phyloP scores from a whole-genome alignment of 2,329 filamentous ascomycete species.

The Phialemonium atrogriseum region DNA sequence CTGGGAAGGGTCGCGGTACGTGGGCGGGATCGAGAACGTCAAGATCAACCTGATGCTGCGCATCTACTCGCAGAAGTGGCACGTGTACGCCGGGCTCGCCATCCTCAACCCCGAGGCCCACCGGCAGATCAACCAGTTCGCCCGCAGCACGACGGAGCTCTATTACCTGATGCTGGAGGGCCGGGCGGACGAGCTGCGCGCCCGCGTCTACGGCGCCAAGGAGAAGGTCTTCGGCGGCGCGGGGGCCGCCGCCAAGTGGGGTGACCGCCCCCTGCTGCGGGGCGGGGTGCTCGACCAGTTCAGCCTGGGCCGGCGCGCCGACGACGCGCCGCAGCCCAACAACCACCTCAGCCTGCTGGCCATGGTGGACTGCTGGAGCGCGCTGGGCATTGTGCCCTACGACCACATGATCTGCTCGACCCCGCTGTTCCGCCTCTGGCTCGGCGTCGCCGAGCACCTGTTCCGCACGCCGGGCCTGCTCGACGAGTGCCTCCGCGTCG shows the following conservation, averaged over 20 bases:
- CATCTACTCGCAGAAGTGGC: constrained; percentile 98
- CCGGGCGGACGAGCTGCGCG: constrained; percentile 63
- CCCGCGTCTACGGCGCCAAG: constrained; percentile 55
- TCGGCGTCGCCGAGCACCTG: constrained; percentile 94
- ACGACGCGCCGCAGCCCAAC: constrained; percentile 57
- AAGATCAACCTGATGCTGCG: constrained; percentile 98
- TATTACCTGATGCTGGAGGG: constrained; percentile 97
- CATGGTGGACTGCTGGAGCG: constrained; percentile 98
- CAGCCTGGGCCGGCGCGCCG: constrained; percentile 60
- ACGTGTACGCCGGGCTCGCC: constrained; percentile 94
- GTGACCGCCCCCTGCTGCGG: constrained; percentile 61
- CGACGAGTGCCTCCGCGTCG: constrained; percentile 76
- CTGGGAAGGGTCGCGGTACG: constrained; percentile 92
- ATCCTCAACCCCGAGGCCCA: constrained; percentile 93
- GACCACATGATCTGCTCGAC: constrained; percentile 99
- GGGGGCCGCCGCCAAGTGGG: constrained; percentile 52
- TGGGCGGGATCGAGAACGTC: constrained; percentile 96
- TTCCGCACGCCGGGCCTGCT: constrained; percentile 78
- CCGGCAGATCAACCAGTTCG: constrained; percentile 90
- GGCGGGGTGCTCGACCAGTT: constrained; percentile 85
- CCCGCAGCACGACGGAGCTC: constrained; percentile 81
- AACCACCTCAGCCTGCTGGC: constrained; percentile 90
- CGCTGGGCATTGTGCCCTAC: constrained; percentile 87
- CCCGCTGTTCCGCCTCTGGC: constrained; percentile 90
- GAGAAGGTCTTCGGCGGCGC: constrained; percentile 70